phyloP scores from a whole-genome alignment of 176 grass and related monocot species.

The Raddia distichophylla region DNA sequence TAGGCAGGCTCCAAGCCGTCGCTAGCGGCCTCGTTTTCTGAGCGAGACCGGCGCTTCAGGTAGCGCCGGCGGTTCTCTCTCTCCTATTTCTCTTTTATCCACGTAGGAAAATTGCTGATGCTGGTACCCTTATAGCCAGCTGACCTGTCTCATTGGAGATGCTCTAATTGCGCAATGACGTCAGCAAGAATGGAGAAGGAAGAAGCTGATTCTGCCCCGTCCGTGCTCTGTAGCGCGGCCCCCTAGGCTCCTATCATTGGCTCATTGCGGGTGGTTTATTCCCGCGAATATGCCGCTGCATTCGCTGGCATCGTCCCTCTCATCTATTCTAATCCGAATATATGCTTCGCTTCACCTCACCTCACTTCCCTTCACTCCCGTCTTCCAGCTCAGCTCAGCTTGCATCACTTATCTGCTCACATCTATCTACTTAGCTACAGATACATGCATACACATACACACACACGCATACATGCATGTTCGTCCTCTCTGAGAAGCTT shows the following conservation, averaged over 20 bases:
- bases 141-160: no score
- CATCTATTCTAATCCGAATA: neutral
- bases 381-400: conserved; percentile 13
- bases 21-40: no score
- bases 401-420: neutral
- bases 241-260: conserved; percentile 4
- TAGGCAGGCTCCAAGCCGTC: no score
- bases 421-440: neutral
- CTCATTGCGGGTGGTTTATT: conserved; percentile 43
- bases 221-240: neutral
- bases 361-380: neutral
- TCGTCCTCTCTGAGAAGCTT: neutral
- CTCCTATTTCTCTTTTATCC: no score
- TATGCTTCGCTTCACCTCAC: neutral
- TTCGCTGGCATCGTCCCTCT: conserved; percentile 32
- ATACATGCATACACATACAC: neutral
- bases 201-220: conserved; percentile 12
- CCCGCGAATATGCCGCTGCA: conserved; percentile 33
- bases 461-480: neutral
- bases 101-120: no score
- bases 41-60: no score
- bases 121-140: no score
- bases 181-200: neutral
- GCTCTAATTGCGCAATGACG: no score
- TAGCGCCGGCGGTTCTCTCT: no score